These are phyloP conservation scores for Echites panduratus DNA, from an alignment of 257 asterid genomes.

Conservation along the genomic window DNA sequence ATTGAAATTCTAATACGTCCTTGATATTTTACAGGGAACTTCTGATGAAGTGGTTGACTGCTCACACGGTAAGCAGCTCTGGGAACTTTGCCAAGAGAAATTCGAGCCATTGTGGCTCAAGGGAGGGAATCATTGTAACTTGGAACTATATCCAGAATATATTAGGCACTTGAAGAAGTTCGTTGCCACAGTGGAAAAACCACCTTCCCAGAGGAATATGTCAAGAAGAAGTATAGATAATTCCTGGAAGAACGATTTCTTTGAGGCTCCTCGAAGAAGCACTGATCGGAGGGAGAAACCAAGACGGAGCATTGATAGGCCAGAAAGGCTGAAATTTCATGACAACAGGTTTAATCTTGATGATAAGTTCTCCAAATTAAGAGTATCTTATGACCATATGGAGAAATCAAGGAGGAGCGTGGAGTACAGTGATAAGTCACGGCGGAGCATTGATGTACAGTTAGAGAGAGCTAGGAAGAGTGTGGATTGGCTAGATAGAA, in stretches of 20 bases:
- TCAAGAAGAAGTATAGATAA: slow-evolving; percentile 38
- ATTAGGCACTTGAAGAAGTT: slow-evolving; percentile 56
- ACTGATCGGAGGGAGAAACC: slow-evolving; percentile 50
- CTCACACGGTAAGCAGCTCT: slow-evolving; percentile 61
- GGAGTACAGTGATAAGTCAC: slow-evolving; percentile 42
- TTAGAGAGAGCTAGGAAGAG: slow-evolving; percentile 48
- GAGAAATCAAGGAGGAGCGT: slow-evolving; percentile 53
- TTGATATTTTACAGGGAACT: slow-evolving; percentile 44
- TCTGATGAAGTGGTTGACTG: slow-evolving; percentile 59
- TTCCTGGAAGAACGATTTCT: slow-evolving; percentile 37
- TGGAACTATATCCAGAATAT: slow-evolving; percentile 51
- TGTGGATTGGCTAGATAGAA: slow-evolving; percentile 54
- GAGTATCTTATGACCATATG: slow-evolving; percentile 33
- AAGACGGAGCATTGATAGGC: slow-evolving; percentile 41
- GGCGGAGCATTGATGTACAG: slow-evolving; percentile 45
- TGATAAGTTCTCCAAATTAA: slow-evolving; percentile 40
- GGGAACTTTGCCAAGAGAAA: slow-evolving; percentile 49
- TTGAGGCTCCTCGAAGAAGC: slow-evolving; percentile 47
- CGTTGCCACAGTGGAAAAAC: slow-evolving; percentile 39
- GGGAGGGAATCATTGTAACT: slow-evolving; percentile 54
- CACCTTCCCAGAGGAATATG: slow-evolving; percentile 34
- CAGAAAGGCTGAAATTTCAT: slow-evolving; percentile 26
- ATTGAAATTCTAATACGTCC: background rate
- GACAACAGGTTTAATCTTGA: slow-evolving; percentile 34
- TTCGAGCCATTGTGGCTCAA: slow-evolving; percentile 56